phyloP scores from a whole-genome alignment of 345 rosid species.

The Populus davidiana region DNA sequence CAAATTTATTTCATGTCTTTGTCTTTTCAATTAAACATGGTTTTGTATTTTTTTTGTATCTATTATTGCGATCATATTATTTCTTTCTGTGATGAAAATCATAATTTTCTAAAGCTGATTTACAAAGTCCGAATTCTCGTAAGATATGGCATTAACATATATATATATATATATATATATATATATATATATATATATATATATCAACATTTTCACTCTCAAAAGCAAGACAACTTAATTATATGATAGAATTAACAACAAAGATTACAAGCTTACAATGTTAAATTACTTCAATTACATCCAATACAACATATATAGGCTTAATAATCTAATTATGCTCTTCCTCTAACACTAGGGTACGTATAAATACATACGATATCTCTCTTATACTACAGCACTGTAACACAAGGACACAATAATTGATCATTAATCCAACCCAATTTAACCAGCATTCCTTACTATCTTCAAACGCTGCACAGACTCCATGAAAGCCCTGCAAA shows the following conservation, averaged over 20 bases:
- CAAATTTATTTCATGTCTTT: no score
- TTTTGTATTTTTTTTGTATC: no score
- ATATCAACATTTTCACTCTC: not conserved
- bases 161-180: no score
- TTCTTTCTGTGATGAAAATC: no score
- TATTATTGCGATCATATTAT: no score
- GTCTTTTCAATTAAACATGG: no score
- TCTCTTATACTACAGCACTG: not conserved
- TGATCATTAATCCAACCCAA: not conserved
- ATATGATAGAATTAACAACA: not conserved
- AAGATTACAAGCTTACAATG: not conserved
- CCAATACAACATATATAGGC: not conserved
- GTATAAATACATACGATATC: not conserved
- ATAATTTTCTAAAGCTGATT: no score
- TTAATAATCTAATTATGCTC: not conserved
- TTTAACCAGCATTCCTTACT: slow-evolving; percentile 20
- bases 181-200: no score
- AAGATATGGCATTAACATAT: not conserved
- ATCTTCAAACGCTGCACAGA: slow-evolving; percentile 49
- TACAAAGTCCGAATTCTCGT: no score
- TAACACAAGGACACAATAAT: not conserved
- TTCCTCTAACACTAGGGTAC: not conserved
- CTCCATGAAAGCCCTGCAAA: slow-evolving; percentile 43
- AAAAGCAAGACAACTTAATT: no score
- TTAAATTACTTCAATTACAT: no score